Evolutionary conservation across 2,329 filamentous ascomycete species (phyloP).

Genomic region (Cladophialophora bantiana): DNA sequence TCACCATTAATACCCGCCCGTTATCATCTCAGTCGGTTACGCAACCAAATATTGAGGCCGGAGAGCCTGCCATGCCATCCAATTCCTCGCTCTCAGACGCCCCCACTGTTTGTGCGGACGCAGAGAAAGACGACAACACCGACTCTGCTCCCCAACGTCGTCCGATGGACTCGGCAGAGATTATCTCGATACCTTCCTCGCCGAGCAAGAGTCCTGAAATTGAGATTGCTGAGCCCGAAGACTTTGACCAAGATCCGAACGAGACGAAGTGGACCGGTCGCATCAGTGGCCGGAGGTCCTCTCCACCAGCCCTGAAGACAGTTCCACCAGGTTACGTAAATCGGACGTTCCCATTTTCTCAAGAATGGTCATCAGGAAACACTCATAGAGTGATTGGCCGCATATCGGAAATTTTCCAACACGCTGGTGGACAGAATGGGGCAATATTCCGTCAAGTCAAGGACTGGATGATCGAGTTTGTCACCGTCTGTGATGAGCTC

Average conservation of each 20-base stretch:
- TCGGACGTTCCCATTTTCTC: conserved; percentile 36
- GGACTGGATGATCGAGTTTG: conserved; percentile 53
- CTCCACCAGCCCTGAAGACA: conserved; percentile 2
- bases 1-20: conserved; percentile 55
- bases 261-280: conserved; percentile 53
- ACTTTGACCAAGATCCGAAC: conserved; percentile 55
- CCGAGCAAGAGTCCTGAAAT: conserved; percentile 56
- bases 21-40: conserved; percentile 39
- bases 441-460: conserved; percentile 48
- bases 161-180: conserved; percentile 34
- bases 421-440: conserved; percentile 30
- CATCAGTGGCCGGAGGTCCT: conserved; percentile 42
- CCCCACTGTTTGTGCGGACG: conserved; percentile 19
- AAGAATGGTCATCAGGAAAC: conserved; percentile 29
- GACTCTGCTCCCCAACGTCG: neutral
- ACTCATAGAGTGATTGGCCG: conserved; percentile 28
- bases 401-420: conserved; percentile 34
- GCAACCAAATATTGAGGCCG: conserved; percentile 22
- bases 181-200: conserved; percentile 54
- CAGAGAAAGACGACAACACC: conserved; percentile 10
- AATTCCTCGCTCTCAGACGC: conserved; percentile 13
- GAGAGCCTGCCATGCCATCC: conserved; percentile 16
- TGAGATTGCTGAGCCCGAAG: conserved; percentile 58
- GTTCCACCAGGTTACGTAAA: conserved; percentile 31
- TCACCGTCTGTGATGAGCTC: conserved; percentile 45